A percentile compares a stretch with the other conserved stretches of the same genome.
These are phyloP conservation scores for Bremia lactucae DNA, from an alignment of 352 stramenopile species.

Conservation along the genomic window DNA sequence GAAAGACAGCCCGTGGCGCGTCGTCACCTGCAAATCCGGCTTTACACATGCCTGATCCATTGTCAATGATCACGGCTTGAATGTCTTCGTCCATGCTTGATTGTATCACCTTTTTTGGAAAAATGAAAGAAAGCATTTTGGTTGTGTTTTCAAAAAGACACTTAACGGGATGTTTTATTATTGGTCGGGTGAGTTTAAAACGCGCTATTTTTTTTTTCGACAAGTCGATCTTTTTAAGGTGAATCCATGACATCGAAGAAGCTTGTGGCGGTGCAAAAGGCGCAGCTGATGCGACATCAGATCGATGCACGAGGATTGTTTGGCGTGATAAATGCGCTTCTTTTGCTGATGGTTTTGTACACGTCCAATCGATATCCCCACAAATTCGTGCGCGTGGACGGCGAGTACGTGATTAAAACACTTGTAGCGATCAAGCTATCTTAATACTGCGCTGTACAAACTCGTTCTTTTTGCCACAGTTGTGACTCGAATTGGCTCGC, in stretches of 20 bases:
- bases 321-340: slow-evolving; percentile 33
- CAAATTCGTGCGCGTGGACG: slow-evolving; percentile 65
- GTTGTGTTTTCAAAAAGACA: too few species aligned
- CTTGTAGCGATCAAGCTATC: too few species aligned
- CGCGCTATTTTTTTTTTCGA: too few species aligned
- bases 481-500: slow-evolving; percentile 64
- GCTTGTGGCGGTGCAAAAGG: slow-evolving; percentile 28
- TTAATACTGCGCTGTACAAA: slow-evolving; percentile 2
- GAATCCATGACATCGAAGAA: slow-evolving; percentile 6
- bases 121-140: too few species aligned
- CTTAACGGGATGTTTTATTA: too few species aligned
- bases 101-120: too few species aligned
- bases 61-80: slow-evolving; percentile 36
- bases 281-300: slow-evolving; percentile 38
- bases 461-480: slow-evolving; percentile 14
- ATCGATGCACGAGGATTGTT: slow-evolving; percentile 34
- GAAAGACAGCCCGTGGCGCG: slow-evolving; percentile 57
- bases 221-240: too few species aligned
- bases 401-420: slow-evolving; percentile 39
- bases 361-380: slow-evolving; percentile 37
- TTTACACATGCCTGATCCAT: slow-evolving; percentile 52
- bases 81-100: slow-evolving; percentile 47
- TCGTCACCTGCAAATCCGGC: slow-evolving; percentile 67
- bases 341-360: slow-evolving; percentile 47
- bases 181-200: too few species aligned